Evolutionary conservation across 495 filamentous ascomycete species (phyloP).

Genomic region (Lindgomyces ingoldianus): DNA sequence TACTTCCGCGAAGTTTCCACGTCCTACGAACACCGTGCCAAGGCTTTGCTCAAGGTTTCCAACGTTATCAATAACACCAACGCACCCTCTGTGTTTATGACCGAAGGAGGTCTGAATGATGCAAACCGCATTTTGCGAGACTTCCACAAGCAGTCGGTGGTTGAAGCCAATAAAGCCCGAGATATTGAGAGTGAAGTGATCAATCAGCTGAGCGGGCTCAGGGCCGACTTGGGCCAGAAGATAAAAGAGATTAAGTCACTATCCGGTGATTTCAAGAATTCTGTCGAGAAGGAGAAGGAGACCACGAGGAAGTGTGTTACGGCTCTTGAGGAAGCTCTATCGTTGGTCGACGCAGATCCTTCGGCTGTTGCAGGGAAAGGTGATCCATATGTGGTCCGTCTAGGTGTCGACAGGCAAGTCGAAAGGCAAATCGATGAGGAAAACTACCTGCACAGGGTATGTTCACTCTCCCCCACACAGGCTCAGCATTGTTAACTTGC

Average conservation of each 20-base stretch:
- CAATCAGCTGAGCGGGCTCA: slow-evolving; percentile 75
- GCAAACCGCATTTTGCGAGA: slow-evolving; percentile 76
- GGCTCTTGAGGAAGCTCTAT: slow-evolving; percentile 76
- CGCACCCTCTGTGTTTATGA: slow-evolving; percentile 69
- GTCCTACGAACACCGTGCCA: slow-evolving; percentile 84
- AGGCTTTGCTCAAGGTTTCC: slow-evolving; percentile 77
- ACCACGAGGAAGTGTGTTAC: slow-evolving; percentile 69
- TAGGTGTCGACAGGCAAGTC: slow-evolving; percentile 83
- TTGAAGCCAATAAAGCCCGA: slow-evolving; percentile 82
- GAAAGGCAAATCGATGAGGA: slow-evolving; percentile 94
- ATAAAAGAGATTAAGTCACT: slow-evolving; percentile 96
- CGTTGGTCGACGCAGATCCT: slow-evolving; percentile 73
- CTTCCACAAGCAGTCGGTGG: slow-evolving; percentile 79
- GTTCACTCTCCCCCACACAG: slow-evolving; percentile 22
- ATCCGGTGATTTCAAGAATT: slow-evolving; percentile 91
- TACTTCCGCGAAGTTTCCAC: slow-evolving; percentile 93
- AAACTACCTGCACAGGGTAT: slow-evolving; percentile 90
- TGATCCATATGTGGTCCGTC: slow-evolving; percentile 83
- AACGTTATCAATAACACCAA: slow-evolving; percentile 80
- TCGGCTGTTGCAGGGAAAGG: slow-evolving; percentile 75
- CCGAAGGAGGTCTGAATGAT: slow-evolving; percentile 80
- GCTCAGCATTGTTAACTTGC: slow-evolving; percentile 28
- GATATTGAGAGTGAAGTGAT: slow-evolving; percentile 92
- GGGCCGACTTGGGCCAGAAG: slow-evolving; percentile 89
- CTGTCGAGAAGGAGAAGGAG: slow-evolving; percentile 78